Percentiles rank a stretch among this genome's conserved stretches.
These are phyloP conservation scores for Xerocomus nothofagi DNA, from an alignment of 1,284 basidiomycete genomes.

Conservation along the genomic window DNA sequence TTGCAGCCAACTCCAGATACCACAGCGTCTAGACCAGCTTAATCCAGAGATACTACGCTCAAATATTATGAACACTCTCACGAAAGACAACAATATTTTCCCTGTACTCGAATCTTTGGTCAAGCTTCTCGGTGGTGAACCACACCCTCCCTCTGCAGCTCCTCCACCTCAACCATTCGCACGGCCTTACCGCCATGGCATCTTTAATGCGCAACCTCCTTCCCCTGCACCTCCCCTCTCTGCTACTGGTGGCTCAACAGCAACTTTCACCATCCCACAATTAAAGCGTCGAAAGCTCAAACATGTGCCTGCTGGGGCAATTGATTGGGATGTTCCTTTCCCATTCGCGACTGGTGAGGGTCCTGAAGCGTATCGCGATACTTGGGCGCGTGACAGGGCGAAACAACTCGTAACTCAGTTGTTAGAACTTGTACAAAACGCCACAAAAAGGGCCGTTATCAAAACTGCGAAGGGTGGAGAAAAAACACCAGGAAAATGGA, in stretches of 20 bases:
- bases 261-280: constrained; percentile 26
- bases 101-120: constrained; percentile 62
- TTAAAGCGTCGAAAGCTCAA: constrained; percentile 62
- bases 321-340: constrained; percentile 78
- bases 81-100: constrained; percentile 64
- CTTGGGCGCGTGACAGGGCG: constrained; percentile 62
- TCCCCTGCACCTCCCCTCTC: not conserved
- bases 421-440: constrained; percentile 56
- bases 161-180: constrained; percentile 13
- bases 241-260: not conserved
- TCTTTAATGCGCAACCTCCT: constrained; percentile 19
- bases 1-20: constrained; percentile 4
- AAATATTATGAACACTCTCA: constrained; percentile 58
- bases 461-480: constrained; percentile 34
- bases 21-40: constrained; percentile 22
- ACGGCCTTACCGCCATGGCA: constrained; percentile 25
- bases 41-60: constrained; percentile 44
- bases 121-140: constrained; percentile 45
- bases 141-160: constrained; percentile 6
- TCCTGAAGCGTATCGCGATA: constrained; percentile 55
- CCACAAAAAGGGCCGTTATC: constrained; percentile 52
- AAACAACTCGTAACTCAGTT: constrained; percentile 63
- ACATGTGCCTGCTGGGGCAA: constrained; percentile 70
- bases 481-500: not conserved
- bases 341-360: constrained; percentile 71